Percentiles rank a stretch among this genome's conserved stretches.
Conservation (phyloP, 164 flowering plant genomes). For the Sedum album region DNA sequence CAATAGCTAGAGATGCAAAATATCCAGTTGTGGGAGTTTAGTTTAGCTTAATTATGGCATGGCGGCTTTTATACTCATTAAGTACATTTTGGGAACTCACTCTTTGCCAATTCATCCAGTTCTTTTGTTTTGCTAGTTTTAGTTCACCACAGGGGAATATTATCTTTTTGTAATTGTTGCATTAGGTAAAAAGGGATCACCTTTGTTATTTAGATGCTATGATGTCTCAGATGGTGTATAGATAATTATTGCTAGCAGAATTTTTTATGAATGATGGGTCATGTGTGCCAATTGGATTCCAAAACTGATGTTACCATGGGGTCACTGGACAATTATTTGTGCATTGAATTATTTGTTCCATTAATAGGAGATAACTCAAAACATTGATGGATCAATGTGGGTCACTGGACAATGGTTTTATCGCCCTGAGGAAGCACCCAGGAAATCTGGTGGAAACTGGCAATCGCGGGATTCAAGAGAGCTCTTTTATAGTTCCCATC, state of each 20-base stretch:
- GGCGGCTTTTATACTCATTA: not conserved
- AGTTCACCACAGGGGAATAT: not conserved
- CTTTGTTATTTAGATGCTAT: not conserved
- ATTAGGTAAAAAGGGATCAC: not conserved
- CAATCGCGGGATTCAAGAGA: conserved; percentile 70
- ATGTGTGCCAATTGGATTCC: no score
- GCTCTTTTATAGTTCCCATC: conserved; percentile 89
- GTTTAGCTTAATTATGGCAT: not conserved
- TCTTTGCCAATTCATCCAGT: not conserved
- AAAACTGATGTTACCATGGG: no score
- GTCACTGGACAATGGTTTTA: conserved; percentile 95
- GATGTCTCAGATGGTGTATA: not conserved
- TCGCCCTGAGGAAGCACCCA: conserved; percentile 93
- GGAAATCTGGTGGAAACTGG: conserved; percentile 77
- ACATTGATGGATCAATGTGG: conserved; percentile 52
- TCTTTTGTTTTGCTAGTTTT: not conserved
- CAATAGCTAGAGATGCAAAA: not conserved
- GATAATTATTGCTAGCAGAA: no score
- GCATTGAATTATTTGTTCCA: not conserved
- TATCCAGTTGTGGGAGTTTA: not conserved
- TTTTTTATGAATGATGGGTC: no score
- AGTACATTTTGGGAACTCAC: no score
- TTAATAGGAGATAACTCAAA: conserved; percentile 64
- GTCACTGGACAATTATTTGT: not conserved
- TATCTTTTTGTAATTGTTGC: not conserved